Evolutionary conservation across 2,329 filamentous ascomycete genomes (phyloP).

Genomic region (Aureobasidium sp.): DNA sequence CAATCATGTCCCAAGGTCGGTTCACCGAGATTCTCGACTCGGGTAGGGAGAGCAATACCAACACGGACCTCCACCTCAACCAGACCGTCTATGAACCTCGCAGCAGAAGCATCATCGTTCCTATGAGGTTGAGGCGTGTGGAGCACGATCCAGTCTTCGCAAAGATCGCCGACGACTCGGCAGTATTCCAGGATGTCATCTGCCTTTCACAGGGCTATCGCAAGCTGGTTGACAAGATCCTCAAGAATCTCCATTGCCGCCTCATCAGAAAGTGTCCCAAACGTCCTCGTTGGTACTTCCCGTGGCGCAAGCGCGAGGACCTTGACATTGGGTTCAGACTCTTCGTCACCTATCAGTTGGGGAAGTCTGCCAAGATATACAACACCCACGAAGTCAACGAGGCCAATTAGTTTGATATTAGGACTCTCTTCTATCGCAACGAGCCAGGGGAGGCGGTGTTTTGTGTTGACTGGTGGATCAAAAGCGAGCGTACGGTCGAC

Average conservation of each 20-base stretch:
- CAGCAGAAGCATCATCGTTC: background rate
- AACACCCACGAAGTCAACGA: background rate
- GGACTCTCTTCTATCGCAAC: background rate
- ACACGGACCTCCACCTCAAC: background rate
- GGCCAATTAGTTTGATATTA: background rate
- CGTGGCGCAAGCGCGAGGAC: background rate
- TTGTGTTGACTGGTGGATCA: constrained; percentile 3
- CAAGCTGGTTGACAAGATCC: background rate
- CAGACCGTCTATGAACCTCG: background rate
- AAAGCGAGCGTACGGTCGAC: background rate
- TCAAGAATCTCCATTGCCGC: background rate
- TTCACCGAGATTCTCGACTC: background rate
- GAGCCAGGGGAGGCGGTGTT: background rate
- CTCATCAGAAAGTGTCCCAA: background rate
- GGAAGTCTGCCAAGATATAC: background rate
- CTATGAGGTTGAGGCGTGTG: background rate
- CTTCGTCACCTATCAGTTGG: constrained; percentile 2
- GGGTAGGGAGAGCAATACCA: background rate
- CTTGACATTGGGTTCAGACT: background rate
- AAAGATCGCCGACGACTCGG: background rate
- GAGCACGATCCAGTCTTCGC: background rate
- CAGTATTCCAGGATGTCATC: constrained; percentile 4
- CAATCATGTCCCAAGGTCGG: background rate
- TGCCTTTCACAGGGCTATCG: background rate
- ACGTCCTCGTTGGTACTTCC: background rate